phyloP scores from a whole-genome alignment of 2,329 filamentous ascomycete genomes.

The Xylaria hypoxylon region DNA sequence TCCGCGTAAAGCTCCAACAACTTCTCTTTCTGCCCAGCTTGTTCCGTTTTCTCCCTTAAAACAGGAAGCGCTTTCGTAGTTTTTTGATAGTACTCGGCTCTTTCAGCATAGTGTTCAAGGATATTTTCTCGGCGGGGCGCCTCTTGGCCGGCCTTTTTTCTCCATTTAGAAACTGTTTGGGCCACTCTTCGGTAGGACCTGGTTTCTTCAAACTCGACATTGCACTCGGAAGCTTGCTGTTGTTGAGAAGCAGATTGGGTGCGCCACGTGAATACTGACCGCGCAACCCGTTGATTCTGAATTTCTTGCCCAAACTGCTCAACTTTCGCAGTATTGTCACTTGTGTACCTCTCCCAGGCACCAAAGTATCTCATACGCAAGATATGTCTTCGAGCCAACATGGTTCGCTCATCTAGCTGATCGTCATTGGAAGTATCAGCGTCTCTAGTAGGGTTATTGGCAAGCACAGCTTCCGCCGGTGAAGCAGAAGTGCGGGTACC shows the following conservation, averaged over 20 bases:
- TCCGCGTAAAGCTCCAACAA: constrained; percentile 45
- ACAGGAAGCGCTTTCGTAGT: constrained; percentile 42
- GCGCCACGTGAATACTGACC: constrained; percentile 42
- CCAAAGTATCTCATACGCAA: constrained; percentile 52
- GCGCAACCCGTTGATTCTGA: constrained; percentile 34
- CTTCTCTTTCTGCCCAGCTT: constrained; percentile 41
- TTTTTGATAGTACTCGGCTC: constrained; percentile 49
- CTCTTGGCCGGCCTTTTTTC: constrained; percentile 37
- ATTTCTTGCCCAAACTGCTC: constrained; percentile 43
- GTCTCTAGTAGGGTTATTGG: constrained; percentile 7
- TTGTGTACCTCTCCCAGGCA: constrained; percentile 49
- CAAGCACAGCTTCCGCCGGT: constrained; percentile 7
- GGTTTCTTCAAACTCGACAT: constrained; percentile 39
- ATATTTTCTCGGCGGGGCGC: constrained; percentile 36
- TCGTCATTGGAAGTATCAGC: constrained; percentile 37
- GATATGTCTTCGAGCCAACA: constrained; percentile 51
- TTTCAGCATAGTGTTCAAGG: constrained; percentile 44
- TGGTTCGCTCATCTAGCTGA: constrained; percentile 48
- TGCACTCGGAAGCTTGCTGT: constrained; percentile 38
- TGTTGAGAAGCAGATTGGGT: constrained; percentile 37
- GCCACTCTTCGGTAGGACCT: constrained; percentile 42
- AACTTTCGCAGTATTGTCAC: constrained; percentile 42
- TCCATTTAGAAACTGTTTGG: constrained; percentile 46
- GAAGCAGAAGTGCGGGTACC: neutral
- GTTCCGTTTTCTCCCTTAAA: constrained; percentile 38